Percentiles rank a stretch among this genome's conserved stretches.
Evolutionary conservation across 257 asterid genomes (phyloP).

Genomic region (Penstemon davidsonii): DNA sequence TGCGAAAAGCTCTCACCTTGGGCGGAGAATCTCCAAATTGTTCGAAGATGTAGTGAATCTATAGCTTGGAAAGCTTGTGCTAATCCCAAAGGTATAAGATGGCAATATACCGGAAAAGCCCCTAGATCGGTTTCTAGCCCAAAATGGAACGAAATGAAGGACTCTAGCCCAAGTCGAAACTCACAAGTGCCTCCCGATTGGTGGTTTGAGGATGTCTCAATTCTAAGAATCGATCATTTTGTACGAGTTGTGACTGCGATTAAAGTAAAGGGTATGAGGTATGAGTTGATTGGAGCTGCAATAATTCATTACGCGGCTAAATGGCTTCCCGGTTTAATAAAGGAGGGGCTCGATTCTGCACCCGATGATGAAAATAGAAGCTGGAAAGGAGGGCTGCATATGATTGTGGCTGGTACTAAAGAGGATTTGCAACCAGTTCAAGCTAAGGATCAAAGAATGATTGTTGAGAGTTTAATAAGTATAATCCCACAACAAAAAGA

Average conservation of each 20-base stretch:
- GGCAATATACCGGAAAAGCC: slow-evolving; percentile 85
- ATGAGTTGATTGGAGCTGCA: slow-evolving; percentile 78
- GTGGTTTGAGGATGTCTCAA: slow-evolving; percentile 95
- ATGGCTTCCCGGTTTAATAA: slow-evolving; percentile 75
- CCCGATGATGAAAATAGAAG: slow-evolving; percentile 42
- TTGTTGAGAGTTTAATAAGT: slow-evolving; percentile 85
- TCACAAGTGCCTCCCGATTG: slow-evolving; percentile 85
- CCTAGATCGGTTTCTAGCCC: slow-evolving; percentile 71
- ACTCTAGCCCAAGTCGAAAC: slow-evolving; percentile 68
- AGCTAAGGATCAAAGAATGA: slow-evolving; percentile 81
- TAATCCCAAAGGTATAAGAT: slow-evolving; percentile 87
- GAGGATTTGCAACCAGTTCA: slow-evolving; percentile 53
- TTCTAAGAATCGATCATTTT: slow-evolving; percentile 84
- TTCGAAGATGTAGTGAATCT: slow-evolving; percentile 87
- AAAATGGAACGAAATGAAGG: slow-evolving; percentile 73
- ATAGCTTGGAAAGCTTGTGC: slow-evolving; percentile 99
- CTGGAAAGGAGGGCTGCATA: slow-evolving; percentile 88
- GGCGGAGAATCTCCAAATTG: slow-evolving; percentile 95
- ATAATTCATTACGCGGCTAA: slow-evolving; percentile 70
- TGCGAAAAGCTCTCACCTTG: slow-evolving; percentile 87
- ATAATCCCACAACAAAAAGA: slow-evolving; percentile 90
- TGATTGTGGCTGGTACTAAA: slow-evolving; percentile 61
- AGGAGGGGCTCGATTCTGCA: slow-evolving; percentile 43
- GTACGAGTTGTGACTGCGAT: slow-evolving; percentile 85
- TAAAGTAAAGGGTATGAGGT: slow-evolving; percentile 89